Percentiles rank a stretch among this genome's conserved stretches.
Conservation (phyloP, 768 basidiomycete species). For the Tulasnella sp. region DNA sequence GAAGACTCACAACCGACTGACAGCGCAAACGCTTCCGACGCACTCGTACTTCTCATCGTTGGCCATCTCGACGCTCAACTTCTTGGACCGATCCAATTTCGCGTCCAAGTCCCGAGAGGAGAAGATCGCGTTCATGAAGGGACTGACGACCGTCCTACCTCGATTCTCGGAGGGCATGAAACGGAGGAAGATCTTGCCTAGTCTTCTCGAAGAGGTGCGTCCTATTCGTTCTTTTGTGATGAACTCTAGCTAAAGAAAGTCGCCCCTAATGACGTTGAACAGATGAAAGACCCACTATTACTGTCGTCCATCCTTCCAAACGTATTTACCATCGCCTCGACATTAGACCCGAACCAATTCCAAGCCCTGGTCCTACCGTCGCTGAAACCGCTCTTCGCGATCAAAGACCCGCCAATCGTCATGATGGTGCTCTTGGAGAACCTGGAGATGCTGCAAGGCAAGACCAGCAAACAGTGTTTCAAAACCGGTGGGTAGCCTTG, state of each 20-base stretch:
- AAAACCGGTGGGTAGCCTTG: constrained; percentile 4
- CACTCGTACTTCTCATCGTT: constrained; percentile 91
- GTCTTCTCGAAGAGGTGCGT: constrained; percentile 83
- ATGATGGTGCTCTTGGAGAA: constrained; percentile 92
- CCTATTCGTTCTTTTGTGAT: background rate
- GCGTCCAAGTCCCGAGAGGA: constrained; percentile 90
- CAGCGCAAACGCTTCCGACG: constrained; percentile 66
- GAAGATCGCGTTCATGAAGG: constrained; percentile 93
- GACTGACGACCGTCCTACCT: constrained; percentile 65
- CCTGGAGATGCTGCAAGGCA: constrained; percentile 71
- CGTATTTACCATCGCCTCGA: constrained; percentile 77
- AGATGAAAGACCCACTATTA: constrained; percentile 92
- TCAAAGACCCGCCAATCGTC: constrained; percentile 95
- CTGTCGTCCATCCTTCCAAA: constrained; percentile 94
- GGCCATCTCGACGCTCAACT: constrained; percentile 91
- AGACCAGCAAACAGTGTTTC: constrained; percentile 78
- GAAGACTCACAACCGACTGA: constrained; percentile 57
- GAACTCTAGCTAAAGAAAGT: background rate
- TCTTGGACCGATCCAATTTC: constrained; percentile 91
- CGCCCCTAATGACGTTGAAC: background rate
- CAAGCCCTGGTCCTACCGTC: constrained; percentile 69
- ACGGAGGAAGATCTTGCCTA: constrained; percentile 80
- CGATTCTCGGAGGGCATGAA: constrained; percentile 80
- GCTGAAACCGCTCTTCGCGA: constrained; percentile 75
- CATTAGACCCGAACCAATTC: constrained; percentile 71